Evolutionary conservation across 768 basidiomycete genomes (phyloP).

Genomic region (Mycena rebaudengoi): DNA sequence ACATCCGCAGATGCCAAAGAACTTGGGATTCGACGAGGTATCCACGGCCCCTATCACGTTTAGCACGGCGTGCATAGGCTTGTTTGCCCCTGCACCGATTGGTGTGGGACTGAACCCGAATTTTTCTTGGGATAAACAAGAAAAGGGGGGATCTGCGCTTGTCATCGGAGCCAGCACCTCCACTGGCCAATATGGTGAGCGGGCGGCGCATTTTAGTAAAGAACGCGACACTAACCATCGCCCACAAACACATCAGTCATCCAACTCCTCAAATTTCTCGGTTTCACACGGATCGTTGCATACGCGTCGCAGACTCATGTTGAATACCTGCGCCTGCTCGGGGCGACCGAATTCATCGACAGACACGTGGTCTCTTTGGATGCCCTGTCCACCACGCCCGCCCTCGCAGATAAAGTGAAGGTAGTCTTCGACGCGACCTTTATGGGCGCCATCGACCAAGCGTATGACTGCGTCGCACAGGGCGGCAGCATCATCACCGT

Average conservation of each 20-base stretch:
- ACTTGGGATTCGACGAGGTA: constrained; percentile 18
- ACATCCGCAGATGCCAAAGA: constrained; percentile 23
- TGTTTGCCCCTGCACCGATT: constrained; percentile 20
- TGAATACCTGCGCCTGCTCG: constrained; percentile 41
- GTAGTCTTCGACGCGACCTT: constrained; percentile 6
- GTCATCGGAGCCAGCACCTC: constrained; percentile 21
- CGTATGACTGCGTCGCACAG: constrained; percentile 2
- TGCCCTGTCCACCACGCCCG: background rate
- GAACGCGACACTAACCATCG: no score
- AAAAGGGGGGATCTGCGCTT: constrained; percentile 20
- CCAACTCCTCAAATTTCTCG: constrained; percentile 50
- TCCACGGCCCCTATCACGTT: constrained; percentile 22
- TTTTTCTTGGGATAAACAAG: constrained; percentile 19
- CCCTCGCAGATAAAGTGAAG: background rate
- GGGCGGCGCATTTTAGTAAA: no score
- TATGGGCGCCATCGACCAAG: background rate
- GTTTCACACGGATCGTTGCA: constrained; percentile 46
- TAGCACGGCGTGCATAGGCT: constrained; percentile 20
- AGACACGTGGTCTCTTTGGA: background rate
- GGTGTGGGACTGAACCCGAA: constrained; percentile 24
- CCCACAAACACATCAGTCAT: constrained; percentile 33
- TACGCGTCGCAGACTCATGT: constrained; percentile 46
- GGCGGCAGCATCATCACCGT: constrained; percentile 1
- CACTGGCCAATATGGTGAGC: constrained; percentile 23
- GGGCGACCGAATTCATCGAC: constrained; percentile 45